Evolutionary conservation across 139 green algal genomes (phyloP), one percentile per base, ranked within the genome.

Genomic region (Chlamydomonas asymmetrica): DNA sequence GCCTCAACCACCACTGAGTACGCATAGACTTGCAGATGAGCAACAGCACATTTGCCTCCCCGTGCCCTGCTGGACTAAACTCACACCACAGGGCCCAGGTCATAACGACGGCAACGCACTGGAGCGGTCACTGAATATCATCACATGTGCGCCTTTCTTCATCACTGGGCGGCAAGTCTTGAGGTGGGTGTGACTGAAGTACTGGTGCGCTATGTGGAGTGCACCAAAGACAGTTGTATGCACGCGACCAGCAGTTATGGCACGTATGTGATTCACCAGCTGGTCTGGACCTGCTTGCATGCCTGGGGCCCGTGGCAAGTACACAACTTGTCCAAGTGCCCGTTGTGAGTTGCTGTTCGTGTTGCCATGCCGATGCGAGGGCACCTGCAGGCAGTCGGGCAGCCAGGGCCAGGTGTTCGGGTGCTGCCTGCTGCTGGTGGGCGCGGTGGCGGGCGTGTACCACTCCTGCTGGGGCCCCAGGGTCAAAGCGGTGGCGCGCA

Each of bases 11-110:
- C n/a, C n/a, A n/a, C n/a, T n/a, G n/a, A n/a, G n/a, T n/a, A n/a
- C n/a, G n/a, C n/a, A n/a, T n/a, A n/a, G n/a, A n/a, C n/a, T n/a
- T n/a, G n/a, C n/a, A n/a, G n/a, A n/a, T n/a, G n/a, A n/a, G n/a
- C n/a, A n/a, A n/a, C n/a, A n/a, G n/a, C n/a, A n/a, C n/a, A n/a
- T n/a, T n/a, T n/a, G n/a, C n/a, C n/a, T n/a, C n/a, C n/a, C n/a
- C n/a, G n/a, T n/a, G n/a, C n/a, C n/a, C n/a, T n/a, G n/a, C n/a
- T n/a, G n/a, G n/a, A n/a, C n/a, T n/a, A n/a, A n/a, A n/a, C n/a
- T n/a, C n/a, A n/a, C n/a, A n/a, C n/a, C n/a, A n/a, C 71, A 77
- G 71, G 71, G 71, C 13, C 71, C 71, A 9, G 71, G 71, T 25
- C 37, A 69, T 1, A 43, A 77, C 41, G 71, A 77, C 43, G 61